Evolutionary conservation across 495 filamentous ascomycete genomes (phyloP), one percentile per base, ranked within the genome.

Genomic region (Lasiosphaeria hispida): DNA sequence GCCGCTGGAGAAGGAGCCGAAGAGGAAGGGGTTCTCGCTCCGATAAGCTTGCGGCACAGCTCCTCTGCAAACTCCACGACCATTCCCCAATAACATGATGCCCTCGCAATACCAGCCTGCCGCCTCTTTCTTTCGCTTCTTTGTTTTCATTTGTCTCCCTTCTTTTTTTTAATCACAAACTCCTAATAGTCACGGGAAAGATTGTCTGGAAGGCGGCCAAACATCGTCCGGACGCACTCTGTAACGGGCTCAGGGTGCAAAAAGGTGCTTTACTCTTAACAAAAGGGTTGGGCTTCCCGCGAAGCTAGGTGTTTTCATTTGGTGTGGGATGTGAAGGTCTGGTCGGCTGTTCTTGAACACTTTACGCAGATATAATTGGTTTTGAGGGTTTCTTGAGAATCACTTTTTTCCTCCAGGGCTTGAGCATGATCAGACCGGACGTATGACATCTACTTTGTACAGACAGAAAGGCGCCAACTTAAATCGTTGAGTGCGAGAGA

Each of bases 21-120:
- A 86, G 80, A 83, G 90, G 78, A 97, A 97, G 88, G 94, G 94
- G 44, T 98, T 98, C 83, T 98, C 94, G 48, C 86, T 98, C 64
- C 92, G 93, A 78, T 95, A 92, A 80, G 67, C 70, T 55, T 44
- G 57, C 55, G 47, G 60, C 48, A 45, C 63, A 57, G 39, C 57
- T n/a, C n/a, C 60, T 33, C 40, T 30, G 53, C 44, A 60, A 63
- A 60, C 63, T 71, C 70, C 74, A 78, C 71, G 75, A 76, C 71
- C 66, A 66, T 71, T 70, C 68, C 67, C 23, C 65, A 72, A 67
- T 70, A 61, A 75, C 69, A 79, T 76, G 76, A 77, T 72, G 69
- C 68, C 76, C 64, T 66, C 69, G 71, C 70, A 76, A 72, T 76
- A 77, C 76, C 75, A 76, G 72, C 75, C 72, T 64, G 69, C 69